A percentile compares a stretch with the other conserved stretches of the same genome.
phyloP scores from a whole-genome alignment of 2,329 filamentous ascomycete genomes.

The Herpotrichia juniperi region DNA sequence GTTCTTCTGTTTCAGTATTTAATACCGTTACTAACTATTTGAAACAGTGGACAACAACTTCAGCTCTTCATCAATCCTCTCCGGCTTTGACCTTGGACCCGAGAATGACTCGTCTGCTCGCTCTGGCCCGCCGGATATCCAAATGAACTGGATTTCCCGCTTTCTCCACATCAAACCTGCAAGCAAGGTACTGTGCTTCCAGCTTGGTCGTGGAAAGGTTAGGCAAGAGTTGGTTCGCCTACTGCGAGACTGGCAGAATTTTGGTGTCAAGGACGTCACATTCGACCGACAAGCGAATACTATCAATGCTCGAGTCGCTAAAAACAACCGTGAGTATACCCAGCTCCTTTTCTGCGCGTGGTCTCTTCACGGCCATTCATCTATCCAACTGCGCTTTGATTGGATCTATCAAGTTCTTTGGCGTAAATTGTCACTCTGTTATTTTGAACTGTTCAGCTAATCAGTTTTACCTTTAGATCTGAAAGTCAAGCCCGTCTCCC shows the following conservation, averaged over 20 bases:
- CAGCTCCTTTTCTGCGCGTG: constrained; percentile 7
- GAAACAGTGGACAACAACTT: constrained; percentile 31
- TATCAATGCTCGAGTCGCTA: constrained; percentile 77
- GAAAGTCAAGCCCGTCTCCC: constrained; percentile 83
- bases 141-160: constrained; percentile 80
- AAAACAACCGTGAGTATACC: constrained; percentile 73
- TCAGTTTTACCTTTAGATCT: constrained; percentile 61
- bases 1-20: not conserved
- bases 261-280: constrained; percentile 79
- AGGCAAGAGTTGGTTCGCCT: constrained; percentile 78
- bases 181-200: constrained; percentile 75
- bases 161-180: constrained; percentile 90
- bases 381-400: constrained; percentile 5
- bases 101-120: constrained; percentile 56
- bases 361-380: not conserved
- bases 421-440: not conserved
- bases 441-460: constrained; percentile 1
- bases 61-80: constrained; percentile 38
- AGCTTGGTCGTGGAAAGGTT: constrained; percentile 71
- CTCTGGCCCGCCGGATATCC: constrained; percentile 53
- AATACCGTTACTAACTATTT: constrained; percentile 14
- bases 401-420: not conserved
- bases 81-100: constrained; percentile 39
- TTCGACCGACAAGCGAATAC: constrained; percentile 80
- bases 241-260: constrained; percentile 78